Evolutionary conservation across 352 stramenopile genomes (phyloP), one percentile per base, ranked within the genome.

Genomic region (Pythium aristosporum): DNA sequence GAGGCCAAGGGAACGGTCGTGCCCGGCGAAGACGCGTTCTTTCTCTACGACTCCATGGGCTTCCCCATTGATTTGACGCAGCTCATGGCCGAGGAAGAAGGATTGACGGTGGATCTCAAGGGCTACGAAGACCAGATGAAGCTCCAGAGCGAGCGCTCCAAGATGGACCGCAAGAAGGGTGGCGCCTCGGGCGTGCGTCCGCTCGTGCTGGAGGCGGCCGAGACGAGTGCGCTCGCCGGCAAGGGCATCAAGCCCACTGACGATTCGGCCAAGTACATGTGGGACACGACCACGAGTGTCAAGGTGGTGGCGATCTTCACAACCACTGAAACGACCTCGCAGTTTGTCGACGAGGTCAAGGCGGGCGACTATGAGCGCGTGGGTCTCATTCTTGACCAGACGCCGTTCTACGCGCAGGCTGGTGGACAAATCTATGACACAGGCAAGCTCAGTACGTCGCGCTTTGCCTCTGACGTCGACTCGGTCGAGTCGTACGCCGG

Each of bases 61-160:
- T 99, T 99, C 81, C 98, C 98, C 7, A 82, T 99, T 51, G 98
- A 99, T 75, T 84, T 99, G 68, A 99, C 98, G 13, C 87, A 98
- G 72, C 91, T 98, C 69, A 99, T 99, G 95, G 94, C 91, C 8
- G 96, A 98, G 76, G 95, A 98, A 69, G 76, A 94, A 49, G 94
- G 91, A 11, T 79, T 99, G 73, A 98, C 80, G 18, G 83, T 99
- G 32, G 96, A 99, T 72, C 77, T 92, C 37, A 89, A 95, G 63
- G 96, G 96, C 25, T 98, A 99, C 75, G 84, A 94, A 30, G 74
- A 98, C 37, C 90, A 97, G 68, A 98, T 99, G 96, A 83, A 96
- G 61, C 71, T 88, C 52, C 91, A 96, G 63, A 87, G 75, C 52
- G 67, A 98, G 84, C 76, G 80, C 57, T 87, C 88, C 23, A 92